phyloP scores from a whole-genome alignment of 202 grass and related monocot genomes.

The Musa balbisiana region DNA sequence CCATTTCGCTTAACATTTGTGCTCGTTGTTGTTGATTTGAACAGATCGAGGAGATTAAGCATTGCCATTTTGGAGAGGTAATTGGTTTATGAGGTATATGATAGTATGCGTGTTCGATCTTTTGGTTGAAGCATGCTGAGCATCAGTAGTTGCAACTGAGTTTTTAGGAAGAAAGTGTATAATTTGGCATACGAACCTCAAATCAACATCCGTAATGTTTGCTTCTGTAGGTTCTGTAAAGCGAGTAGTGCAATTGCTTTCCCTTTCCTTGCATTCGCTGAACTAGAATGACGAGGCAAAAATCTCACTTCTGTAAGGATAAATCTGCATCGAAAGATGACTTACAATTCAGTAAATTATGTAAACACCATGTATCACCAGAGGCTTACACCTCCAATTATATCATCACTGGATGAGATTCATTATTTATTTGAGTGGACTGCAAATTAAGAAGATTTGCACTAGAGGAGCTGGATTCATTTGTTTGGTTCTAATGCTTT shows the following conservation, averaged over 20 bases:
- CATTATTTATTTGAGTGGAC: too few species aligned
- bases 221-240: too few species aligned
- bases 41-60: constrained; percentile 57
- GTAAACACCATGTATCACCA: too few species aligned
- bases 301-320: background rate
- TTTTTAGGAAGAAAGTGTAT: too few species aligned
- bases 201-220: too few species aligned
- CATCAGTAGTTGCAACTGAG: too few species aligned
- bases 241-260: background rate
- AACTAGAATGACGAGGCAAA: background rate
- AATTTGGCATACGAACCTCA: too few species aligned
- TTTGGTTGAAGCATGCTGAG: background rate
- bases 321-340: background rate
- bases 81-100: background rate
- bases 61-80: constrained; percentile 71
- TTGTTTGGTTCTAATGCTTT: background rate
- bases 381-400: too few species aligned
- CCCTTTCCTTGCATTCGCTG: background rate
- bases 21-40: background rate
- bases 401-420: too few species aligned
- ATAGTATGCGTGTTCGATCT: background rate
- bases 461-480: background rate
- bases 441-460: too few species aligned
- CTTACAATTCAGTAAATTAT: too few species aligned
- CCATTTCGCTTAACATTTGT: background rate